Percentiles rank a stretch among this genome's conserved stretches.
phyloP scores from a whole-genome alignment of 2,329 filamentous ascomycete species.

The Aspergillus hiratsukae region DNA sequence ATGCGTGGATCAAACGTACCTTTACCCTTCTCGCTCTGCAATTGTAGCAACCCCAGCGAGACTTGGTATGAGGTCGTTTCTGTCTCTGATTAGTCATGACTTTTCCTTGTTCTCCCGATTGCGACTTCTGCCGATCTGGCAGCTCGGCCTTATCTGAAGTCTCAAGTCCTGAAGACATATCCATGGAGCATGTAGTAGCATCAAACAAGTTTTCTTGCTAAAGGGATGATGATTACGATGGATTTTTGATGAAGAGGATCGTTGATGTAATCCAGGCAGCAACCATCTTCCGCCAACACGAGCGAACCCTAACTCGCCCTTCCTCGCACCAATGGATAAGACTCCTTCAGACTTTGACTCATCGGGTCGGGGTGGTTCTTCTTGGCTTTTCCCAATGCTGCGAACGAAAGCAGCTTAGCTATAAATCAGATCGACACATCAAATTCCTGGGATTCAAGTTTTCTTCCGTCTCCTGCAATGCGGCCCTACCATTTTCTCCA shows the following conservation, averaged over 20 bases:
- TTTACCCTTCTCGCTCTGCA: conserved; percentile 47
- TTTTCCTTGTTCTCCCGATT: neutral
- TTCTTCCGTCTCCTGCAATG: conserved; percentile 54
- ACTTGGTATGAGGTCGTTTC: conserved; percentile 35
- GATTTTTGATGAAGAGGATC: neutral
- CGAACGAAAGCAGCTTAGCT: no score
- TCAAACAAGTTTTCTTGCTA: no score
- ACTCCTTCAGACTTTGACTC: no score
- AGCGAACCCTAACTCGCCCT: neutral
- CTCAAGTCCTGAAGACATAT: no score
- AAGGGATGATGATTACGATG: neutral
- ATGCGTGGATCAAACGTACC: conserved; percentile 28
- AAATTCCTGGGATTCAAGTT: conserved; percentile 60
- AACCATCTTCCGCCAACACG: neutral
- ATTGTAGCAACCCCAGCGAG: conserved; percentile 37
- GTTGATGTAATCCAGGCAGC: neutral
- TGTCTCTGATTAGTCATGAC: neutral
- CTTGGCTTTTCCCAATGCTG: no score
- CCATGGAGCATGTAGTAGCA: no score
- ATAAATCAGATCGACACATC: no score
- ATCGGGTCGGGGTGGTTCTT: no score
- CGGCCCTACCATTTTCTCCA: conserved; percentile 26
- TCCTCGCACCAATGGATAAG: no score
- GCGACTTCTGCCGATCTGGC: neutral
- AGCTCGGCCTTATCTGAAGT: neutral